Evolutionary conservation across 179 eudicot genomes (phyloP).

Genomic region (Camellia oleifera): DNA sequence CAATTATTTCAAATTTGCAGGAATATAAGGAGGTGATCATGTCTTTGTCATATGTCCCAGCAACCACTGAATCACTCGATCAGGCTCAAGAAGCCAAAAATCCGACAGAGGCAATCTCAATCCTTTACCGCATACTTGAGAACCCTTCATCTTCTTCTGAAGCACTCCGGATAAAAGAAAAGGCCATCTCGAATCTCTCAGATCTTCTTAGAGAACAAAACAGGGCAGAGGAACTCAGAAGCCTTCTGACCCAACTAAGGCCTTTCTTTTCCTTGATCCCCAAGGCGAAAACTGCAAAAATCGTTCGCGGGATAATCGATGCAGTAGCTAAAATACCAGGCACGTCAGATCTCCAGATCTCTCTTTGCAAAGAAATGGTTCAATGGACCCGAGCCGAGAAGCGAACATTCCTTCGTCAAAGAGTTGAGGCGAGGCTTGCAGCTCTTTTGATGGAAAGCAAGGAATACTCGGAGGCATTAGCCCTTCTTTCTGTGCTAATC

Average conservation of each 20-base stretch:
- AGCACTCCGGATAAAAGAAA: constrained; percentile 74
- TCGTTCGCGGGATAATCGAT: constrained; percentile 81
- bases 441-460: constrained; percentile 84
- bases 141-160: constrained; percentile 82
- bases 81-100: constrained; percentile 66
- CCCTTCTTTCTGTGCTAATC: constrained; percentile 69
- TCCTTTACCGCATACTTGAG: constrained; percentile 66
- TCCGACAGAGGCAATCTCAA: constrained; percentile 63
- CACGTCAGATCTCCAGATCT: constrained; percentile 76
- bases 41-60: constrained; percentile 66
- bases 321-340: constrained; percentile 86
- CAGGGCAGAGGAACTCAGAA: constrained; percentile 67
- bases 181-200: constrained; percentile 71
- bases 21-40: constrained; percentile 27
- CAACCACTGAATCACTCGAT: constrained; percentile 65
- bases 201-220: constrained; percentile 70
- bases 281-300: constrained; percentile 93
- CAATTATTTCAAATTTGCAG: constrained; percentile 10
- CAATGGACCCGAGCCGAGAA: constrained; percentile 84
- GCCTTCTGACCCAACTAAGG: constrained; percentile 67
- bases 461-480: constrained; percentile 77
- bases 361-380: constrained; percentile 90
- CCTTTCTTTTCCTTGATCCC: constrained; percentile 83
- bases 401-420: constrained; percentile 79
- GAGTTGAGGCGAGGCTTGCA: constrained; percentile 84